Evolutionary conservation across 352 stramenopile genomes (phyloP).

Genomic region (Peronosclerospora sorghi): DNA sequence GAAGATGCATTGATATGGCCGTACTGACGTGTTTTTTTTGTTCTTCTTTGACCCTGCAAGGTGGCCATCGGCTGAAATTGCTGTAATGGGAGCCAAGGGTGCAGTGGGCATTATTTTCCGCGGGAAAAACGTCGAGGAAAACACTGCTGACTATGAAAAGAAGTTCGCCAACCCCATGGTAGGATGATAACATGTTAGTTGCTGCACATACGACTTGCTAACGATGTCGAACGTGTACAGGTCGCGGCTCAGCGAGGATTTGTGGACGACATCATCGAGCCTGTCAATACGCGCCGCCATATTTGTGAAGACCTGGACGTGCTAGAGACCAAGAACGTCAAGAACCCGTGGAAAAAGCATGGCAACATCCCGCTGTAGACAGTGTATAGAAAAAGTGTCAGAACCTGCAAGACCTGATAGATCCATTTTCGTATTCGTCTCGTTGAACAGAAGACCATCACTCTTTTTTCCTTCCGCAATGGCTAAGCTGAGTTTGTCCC

Average conservation of each 20-base stretch:
- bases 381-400: not conserved
- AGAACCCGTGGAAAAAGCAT: conserved; percentile 93
- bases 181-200: conserved; percentile 7
- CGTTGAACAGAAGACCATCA: conserved; percentile 11
- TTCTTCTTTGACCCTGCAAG: conserved; percentile 13
- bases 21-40: conserved; percentile 8
- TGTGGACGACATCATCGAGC: conserved; percentile 97
- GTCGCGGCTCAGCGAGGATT: conserved; percentile 94
- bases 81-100: conserved; percentile 91
- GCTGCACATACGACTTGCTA: conserved; percentile 1
- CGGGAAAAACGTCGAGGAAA: conserved; percentile 91
- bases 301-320: conserved; percentile 95
- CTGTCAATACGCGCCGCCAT: conserved; percentile 84
- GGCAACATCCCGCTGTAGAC: conserved; percentile 95
- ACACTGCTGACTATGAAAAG: conserved; percentile 92
- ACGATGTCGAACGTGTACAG: conserved; percentile 6
- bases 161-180: conserved; percentile 95
- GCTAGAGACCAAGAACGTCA: conserved; percentile 89
- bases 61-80: conserved; percentile 70
- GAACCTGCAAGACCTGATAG: not conserved
- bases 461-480: conserved; percentile 13
- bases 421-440: too few relatives aligned
- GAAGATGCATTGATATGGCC: not conserved
- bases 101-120: conserved; percentile 98
- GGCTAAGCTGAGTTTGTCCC: conserved; percentile 37